Conservation (phyloP, 1,139 yeast species). For the Kluyveromyces sp. region DNA sequence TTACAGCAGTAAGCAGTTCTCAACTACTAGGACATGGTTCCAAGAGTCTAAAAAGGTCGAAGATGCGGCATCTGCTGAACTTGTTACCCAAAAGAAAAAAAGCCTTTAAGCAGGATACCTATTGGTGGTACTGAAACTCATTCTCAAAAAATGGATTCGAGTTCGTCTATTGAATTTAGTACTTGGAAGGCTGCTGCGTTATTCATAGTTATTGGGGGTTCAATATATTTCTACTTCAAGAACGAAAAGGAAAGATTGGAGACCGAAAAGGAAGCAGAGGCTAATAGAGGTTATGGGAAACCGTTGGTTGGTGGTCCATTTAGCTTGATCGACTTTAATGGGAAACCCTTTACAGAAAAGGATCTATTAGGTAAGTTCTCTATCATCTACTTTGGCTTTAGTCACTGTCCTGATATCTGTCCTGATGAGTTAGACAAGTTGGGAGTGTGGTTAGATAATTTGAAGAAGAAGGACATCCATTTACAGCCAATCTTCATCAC, state of each 20-base stretch:
- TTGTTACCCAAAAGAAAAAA: constrained; percentile 13
- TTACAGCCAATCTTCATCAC: constrained; percentile 86
- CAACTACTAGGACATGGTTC: not conserved
- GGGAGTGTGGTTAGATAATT: constrained; percentile 63
- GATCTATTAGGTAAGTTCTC: constrained; percentile 72
- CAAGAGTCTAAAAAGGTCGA: constrained; percentile 1
- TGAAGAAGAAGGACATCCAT: constrained; percentile 48
- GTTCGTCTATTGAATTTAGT: constrained; percentile 52
- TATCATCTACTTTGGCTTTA: constrained; percentile 85
- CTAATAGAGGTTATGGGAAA: constrained; percentile 80
- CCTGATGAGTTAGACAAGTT: constrained; percentile 94
- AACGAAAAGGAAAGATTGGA: constrained; percentile 67
- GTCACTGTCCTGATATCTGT: constrained; percentile 96
- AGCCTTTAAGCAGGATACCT: constrained; percentile 46
- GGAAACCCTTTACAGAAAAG: constrained; percentile 65
- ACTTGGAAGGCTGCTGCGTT: constrained; percentile 81
- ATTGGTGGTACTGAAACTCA: constrained; percentile 43
- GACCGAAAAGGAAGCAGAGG: constrained; percentile 70
- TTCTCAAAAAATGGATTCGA: constrained; percentile 29
- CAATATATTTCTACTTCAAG: constrained; percentile 59
- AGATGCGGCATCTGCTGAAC: constrained; percentile 2
- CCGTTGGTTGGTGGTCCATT: constrained; percentile 93
- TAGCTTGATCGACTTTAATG: constrained; percentile 59
- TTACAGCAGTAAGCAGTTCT: not conserved
- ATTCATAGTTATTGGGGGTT: constrained; percentile 62